Evolutionary conservation across 352 stramenopile genomes (phyloP), one percentile per base, ranked within the genome.

Genomic region (Pythium folliculosum): DNA sequence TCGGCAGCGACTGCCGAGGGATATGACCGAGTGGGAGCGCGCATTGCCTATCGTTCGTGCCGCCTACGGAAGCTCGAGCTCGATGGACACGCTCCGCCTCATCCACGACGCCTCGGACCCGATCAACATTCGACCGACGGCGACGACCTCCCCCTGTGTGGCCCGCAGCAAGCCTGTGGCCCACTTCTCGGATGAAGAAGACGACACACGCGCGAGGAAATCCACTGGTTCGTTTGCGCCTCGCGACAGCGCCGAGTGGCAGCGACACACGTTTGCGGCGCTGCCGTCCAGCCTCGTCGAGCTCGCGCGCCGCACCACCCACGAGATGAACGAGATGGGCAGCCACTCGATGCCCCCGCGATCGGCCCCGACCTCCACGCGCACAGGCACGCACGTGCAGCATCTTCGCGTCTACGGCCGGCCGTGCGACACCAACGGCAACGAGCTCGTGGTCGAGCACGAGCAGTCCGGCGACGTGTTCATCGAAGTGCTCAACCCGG

Each of bases 381-480:
- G 75, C 50, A 77, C 77, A 47, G 73, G 76, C 50, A 74, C 79
- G 55, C 77, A 86, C 49, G 56, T 86, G 23, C 77, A 87, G 53
- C 78, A 85, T 37, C 61, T 88, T 56, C 77, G 79, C 17, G 73
- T 86, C 32, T 89, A 91, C 67, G 79, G 76, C 13, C 58, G 60
- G 10, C 44, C 59, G 17, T 48, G 19, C 38, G 66, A 68, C 16
- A 25, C 25, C 25, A 56, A 59, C 25, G 59, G 44, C 1, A 64
- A 59, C 47, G 57, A 65, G 19, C 38, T 79, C 75, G 60, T 77
- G 50, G 45, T 62, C 49, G 25, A 67, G 16, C 37, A 71, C 44
- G 65, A 74, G 37, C 57, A 21, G 22, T 48, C 78, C 5, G 84
- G 82, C 7, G 68, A 60, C 0, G 51, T 72, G 7, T 68, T 94